phyloP scores from a whole-genome alignment of 495 filamentous ascomycete genomes.

The Aspergillus indologenus region DNA sequence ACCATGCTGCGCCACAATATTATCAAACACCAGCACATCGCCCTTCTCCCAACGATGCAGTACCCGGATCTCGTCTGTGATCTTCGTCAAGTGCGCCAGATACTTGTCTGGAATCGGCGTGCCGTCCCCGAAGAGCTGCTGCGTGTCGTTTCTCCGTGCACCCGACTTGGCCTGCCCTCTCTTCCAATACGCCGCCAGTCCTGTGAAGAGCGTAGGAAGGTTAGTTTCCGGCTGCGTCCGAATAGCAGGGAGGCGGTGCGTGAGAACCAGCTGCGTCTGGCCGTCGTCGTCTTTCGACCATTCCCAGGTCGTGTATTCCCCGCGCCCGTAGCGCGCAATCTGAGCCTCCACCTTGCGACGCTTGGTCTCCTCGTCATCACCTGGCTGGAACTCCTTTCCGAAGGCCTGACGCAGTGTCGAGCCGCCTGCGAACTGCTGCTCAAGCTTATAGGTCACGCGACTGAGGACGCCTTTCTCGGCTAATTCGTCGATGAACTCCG shows the following conservation, averaged over 20 bases:
- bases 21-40: constrained; percentile 48
- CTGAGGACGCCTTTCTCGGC: constrained; percentile 46
- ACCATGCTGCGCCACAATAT: constrained; percentile 47
- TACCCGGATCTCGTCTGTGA: constrained; percentile 48
- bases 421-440: constrained; percentile 43
- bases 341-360: constrained; percentile 49
- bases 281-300: constrained; percentile 41
- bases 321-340: constrained; percentile 42
- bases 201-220: constrained; percentile 52
- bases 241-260: constrained; percentile 44
- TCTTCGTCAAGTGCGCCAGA: constrained; percentile 41
- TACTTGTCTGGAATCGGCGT: constrained; percentile 51
- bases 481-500: constrained; percentile 45
- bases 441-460: constrained; percentile 43
- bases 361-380: constrained; percentile 41
- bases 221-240: constrained; percentile 47
- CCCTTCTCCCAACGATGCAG: constrained; percentile 39
- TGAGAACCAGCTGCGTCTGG: constrained; percentile 26
- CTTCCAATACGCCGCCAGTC: constrained; percentile 45
- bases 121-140: constrained; percentile 46
- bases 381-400: constrained; percentile 46
- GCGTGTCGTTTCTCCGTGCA: constrained; percentile 23
- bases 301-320: constrained; percentile 42
- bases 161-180: constrained; percentile 23
- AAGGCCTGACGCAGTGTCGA: constrained; percentile 53